These are phyloP conservation scores for Escallonia rubra DNA, from an alignment of 129 eudicot genomes.

Conservation along the genomic window DNA sequence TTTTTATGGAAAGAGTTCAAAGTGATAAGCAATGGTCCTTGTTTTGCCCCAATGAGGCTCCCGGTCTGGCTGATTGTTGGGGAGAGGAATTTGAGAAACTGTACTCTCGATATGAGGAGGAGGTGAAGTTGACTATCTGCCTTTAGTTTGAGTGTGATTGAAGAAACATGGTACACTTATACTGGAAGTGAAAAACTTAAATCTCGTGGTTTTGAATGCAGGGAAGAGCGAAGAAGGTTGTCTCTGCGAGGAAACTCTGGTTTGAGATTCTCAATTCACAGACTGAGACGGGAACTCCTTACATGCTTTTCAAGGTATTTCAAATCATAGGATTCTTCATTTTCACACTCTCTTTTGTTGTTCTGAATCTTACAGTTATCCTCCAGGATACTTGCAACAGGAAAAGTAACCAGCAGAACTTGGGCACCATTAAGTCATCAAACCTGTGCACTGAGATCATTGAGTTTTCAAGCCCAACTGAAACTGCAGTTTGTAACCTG, in stretches of 20 bases:
- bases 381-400: conserved; percentile 60
- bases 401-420: conserved; percentile 66
- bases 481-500: conserved; percentile 65
- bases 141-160: neutral
- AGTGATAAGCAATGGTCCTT: conserved; percentile 55
- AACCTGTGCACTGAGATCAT: conserved; percentile 62
- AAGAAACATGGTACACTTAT: neutral
- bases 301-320: conserved; percentile 61
- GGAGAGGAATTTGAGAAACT: conserved; percentile 53
- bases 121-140: conserved; percentile 20
- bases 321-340: neutral
- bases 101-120: conserved; percentile 47
- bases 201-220: conserved; percentile 1
- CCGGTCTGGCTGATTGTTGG: conserved; percentile 75
- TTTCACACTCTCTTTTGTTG: neutral
- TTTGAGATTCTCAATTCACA: conserved; percentile 55
- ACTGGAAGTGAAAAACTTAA: neutral
- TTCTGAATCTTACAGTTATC: neutral
- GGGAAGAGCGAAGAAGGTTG: conserved; percentile 58
- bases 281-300: conserved; percentile 65
- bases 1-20: conserved; percentile 66
- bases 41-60: conserved; percentile 72
- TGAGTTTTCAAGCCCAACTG: conserved; percentile 56
- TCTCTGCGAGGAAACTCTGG: conserved; percentile 57
- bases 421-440: conserved; percentile 59